Base-by-base conservation (phyloP, 805 yeast species). In the Candida nanaspora region DNA sequence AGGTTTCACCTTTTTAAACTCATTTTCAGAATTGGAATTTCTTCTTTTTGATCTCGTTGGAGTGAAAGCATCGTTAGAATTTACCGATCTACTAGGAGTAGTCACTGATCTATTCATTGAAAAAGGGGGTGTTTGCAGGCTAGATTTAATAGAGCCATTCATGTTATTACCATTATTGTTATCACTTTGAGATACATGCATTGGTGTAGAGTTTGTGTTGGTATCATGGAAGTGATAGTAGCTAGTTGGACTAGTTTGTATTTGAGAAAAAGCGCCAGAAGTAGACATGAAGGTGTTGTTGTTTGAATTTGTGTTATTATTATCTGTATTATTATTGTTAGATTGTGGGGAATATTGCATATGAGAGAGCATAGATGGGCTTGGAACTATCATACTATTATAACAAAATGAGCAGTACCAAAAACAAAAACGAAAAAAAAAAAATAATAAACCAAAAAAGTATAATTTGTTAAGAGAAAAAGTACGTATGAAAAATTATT, bases 1-100 rank as follows among this genome's bases (percentile, higher is more conserved):
- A 23, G 50, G 61, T 35, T 55, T 61, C 6, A 48, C 42, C 43
- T 60, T 63, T 37, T 66, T 66, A n/a, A 46, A 43, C 10, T 41
- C 35, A 32, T 58, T 51, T 27, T 53, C 63, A 20, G 53, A 53
- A 18, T 62, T 62, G 1, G 72, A 66, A 25, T 54, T 51, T 40
- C 66, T 50, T 49, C 73, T 63, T 41, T 68, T 68, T 3, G 56
- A 42, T 39, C 60, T 48, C 4, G 49, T 46, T 15, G 55, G 51
- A 4, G 53, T 46, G 16, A 53, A 45, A 11, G 28, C 3, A 15
- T n/a, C n/a, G n/a, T 21, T 19, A 31, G 40, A 37, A 26, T 33
- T 33, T 10, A 14, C 5, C 3, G 35, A 21, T 32, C 16, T 30
- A 30, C 16, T 30, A 15, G 33, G 33, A 7, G 33, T 30, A 9